Percentiles rank a stretch among this genome's conserved stretches.
phyloP scores from a whole-genome alignment of 2,329 filamentous ascomycete species.

The Aspergillus costaricaensis region DNA sequence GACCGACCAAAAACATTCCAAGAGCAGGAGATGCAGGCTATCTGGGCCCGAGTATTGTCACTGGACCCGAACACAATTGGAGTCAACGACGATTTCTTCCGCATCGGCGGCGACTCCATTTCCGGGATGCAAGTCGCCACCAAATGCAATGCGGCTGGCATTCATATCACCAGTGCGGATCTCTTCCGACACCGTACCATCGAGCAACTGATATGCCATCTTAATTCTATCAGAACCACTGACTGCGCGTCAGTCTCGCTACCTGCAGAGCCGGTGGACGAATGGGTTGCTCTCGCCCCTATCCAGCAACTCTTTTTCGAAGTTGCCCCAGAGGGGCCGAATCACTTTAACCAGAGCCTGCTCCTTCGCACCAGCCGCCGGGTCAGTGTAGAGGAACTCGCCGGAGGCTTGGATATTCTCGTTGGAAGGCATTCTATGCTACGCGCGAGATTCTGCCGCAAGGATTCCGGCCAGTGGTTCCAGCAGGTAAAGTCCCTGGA shows the following conservation, averaged over 20 bases:
- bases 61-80: background rate
- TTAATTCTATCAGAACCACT: background rate
- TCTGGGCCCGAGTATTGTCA: constrained; percentile 18
- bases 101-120: constrained; percentile 24
- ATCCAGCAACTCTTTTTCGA: constrained; percentile 9
- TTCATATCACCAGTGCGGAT: constrained; percentile 4
- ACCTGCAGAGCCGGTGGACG: background rate
- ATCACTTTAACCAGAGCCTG: constrained; percentile 1
- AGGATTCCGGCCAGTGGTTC: background rate
- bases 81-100: constrained; percentile 25
- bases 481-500: background rate
- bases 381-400: background rate
- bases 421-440: constrained; percentile 17
- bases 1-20: constrained; percentile 29
- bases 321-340: background rate
- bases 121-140: constrained; percentile 20
- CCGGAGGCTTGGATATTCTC: constrained; percentile 1
- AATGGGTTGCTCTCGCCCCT: background rate
- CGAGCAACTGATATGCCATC: background rate
- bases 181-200: background rate
- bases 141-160: constrained; percentile 9
- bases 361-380: background rate
- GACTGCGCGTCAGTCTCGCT: background rate
- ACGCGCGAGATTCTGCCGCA: constrained; percentile 11
- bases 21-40: constrained; percentile 8